Base-by-base conservation (phyloP, 75 land plant species). In the Sequoia sempervirens region DNA sequence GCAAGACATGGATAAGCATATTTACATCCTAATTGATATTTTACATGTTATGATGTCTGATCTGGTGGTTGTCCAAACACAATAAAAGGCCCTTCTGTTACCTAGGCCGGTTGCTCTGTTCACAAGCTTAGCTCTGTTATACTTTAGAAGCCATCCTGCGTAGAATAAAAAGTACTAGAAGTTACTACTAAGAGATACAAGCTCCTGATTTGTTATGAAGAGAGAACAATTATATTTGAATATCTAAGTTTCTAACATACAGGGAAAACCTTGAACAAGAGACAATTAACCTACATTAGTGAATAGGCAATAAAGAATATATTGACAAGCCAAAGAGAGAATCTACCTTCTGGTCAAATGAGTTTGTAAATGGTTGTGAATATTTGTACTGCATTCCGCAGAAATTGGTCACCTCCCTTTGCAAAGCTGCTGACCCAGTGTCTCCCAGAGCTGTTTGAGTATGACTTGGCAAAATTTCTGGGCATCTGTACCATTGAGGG, bases 11-110 rank as follows among this genome's bases (percentile, higher is more conserved):
- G n/a, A 47, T n/a, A 15, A 12, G 28, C 26, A 13, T 78, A 43
- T 78, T 78, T 78, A 45, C 80, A 78, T n/a, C 26, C 30, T 17
- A 78, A 78, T 78, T 47, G 4, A 23, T 78, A 78, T 78, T 43
- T 50, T 78, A 78, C 80, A 78, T 45, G 32, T 3, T 45, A 5
- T 45, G 73, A 32, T 70, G 20, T 43, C 52, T 43, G 50, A 45
- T 26, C 46, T 78, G 26, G 80, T 9, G 26, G 30, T 26, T 78
- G 46, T 78, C 80, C 40, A 45, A 43, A 30, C 30, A 4, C 50
- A 45, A 78, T 78, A 43, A 45, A n/a, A 13, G 26, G 50, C 50
- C 47, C 41, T 7, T 4, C 30, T 26, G 11, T 78, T 78, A 41
- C n/a, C 10, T 43, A 45, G 30, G 46, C 50, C 50, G 11, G n/a